Base-by-base conservation (phyloP, 83 land plant genomes). In the Picea abies region DNA sequence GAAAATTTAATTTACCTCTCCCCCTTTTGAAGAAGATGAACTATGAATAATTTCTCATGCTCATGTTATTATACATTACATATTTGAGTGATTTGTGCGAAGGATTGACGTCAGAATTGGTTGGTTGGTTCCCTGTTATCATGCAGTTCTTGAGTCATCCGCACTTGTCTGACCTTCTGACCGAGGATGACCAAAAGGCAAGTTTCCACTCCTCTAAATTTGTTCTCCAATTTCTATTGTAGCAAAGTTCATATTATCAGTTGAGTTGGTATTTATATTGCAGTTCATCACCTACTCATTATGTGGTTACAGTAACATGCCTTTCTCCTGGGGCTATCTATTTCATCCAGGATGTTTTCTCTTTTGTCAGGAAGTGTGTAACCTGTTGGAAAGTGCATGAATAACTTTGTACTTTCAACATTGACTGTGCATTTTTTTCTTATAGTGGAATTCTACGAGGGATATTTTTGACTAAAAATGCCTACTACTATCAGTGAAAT, bases 61-160 rank as follows among this genome's bases (percentile, higher is more conserved):
- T 68, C 10, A 4, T 32, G 0, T 32, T 35, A 29, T 15, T 69
- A 5, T 32, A 71, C 23, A 20, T 6, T 71, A 22, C 52, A 71
- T 71, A 22, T 71, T 39, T 37, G 76, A 71, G 19, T 71, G 76
- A 17, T 39, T 0, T 39, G 10, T 71, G 35, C 41, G 11, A 71
- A 71, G 49, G 49, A 5, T 71, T 71, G 52, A 49, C 11, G 8
- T 49, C 11, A 49, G 52, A 49, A 14, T 5, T 72, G 41, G 73
- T 3, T 5, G 20, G 76, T 20, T 72, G 25, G 25, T 68, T 68
- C 41, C 23, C 19, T 23, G 12, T 66, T 78, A 66, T 79, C 15
- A 26, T 80, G 83, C 86, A 88, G 89, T 88, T 88, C 79, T 80
- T 88, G 80, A 88, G 90, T 83, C 90, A 88, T 80, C 89, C 89